Percentiles rank a stretch among this genome's conserved stretches.
Conservation (phyloP, 2,329 filamentous ascomycete species). For the Myriangium duriaei region DNA sequence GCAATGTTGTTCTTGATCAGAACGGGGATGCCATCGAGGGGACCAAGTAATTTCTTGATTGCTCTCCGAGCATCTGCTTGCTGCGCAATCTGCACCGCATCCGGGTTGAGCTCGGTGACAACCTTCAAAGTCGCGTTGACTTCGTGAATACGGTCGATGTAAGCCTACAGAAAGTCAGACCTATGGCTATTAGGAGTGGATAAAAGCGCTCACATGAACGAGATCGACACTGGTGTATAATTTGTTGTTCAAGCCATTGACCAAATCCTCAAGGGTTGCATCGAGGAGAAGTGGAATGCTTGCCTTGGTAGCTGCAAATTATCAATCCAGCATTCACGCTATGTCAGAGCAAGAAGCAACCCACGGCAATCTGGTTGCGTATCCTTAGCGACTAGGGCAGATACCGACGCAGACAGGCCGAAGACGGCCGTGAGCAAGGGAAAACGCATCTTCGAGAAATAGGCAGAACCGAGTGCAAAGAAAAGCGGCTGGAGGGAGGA, state of each 20-base stretch:
- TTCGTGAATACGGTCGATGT: conserved; percentile 38
- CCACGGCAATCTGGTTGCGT: no score
- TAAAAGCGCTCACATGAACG: conserved; percentile 26
- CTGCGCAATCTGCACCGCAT: conserved; percentile 26
- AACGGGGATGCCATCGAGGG: conserved; percentile 8
- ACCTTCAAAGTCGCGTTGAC: conserved; percentile 41
- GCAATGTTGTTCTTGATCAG: conserved; percentile 45
- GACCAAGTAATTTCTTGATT: conserved; percentile 36
- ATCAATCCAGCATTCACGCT: no score
- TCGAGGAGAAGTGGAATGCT: conserved; percentile 22
- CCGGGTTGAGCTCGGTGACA: conserved; percentile 44
- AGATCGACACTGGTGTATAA: conserved; percentile 47
- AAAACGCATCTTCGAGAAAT: conserved; percentile 6
- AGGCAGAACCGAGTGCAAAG: neutral
- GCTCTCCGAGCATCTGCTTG: conserved; percentile 27
- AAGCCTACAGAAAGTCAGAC: no score
- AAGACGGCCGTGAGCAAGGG: conserved; percentile 6
- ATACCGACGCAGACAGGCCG: conserved; percentile 6
- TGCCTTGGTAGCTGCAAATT: neutral
- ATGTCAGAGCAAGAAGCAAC: no score
- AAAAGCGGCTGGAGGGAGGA: no score
- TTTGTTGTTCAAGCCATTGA: conserved; percentile 34
- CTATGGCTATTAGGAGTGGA: no score
- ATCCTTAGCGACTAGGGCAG: no score
- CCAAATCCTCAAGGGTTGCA: conserved; percentile 40